A percentile compares a stretch with the other conserved stretches of the same genome.
These are phyloP conservation scores for Boechera retrofracta DNA, from an alignment of 345 rosid genomes.

Conservation along the genomic window DNA sequence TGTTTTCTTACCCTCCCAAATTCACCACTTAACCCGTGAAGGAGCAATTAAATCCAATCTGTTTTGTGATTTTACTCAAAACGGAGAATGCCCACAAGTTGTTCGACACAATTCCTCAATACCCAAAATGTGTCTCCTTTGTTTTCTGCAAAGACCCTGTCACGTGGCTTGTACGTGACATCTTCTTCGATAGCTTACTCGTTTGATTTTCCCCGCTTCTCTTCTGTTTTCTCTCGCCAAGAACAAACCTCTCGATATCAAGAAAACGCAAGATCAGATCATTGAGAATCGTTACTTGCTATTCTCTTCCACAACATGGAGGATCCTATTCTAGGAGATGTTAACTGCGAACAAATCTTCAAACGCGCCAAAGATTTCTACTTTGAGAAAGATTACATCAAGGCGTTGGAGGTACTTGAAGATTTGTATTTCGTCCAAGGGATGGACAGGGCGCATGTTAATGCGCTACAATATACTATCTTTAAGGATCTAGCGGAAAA, in stretches of 20 bases:
- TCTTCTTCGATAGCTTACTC: background rate
- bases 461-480: background rate
- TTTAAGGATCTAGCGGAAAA: background rate
- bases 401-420: conserved; percentile 29
- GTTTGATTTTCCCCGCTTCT: background rate
- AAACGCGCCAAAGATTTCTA: background rate
- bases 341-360: background rate
- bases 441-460: background rate
- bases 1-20: background rate
- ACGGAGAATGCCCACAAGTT: conserved; percentile 6
- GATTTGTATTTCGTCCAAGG: background rate
- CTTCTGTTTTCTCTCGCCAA: background rate
- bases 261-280: conserved; percentile 23
- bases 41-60: background rate
- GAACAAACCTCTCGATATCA: background rate
- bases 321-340: background rate
- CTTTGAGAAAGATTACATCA: background rate
- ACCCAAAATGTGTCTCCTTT: background rate
- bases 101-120: conserved; percentile 16
- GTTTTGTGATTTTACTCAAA: background rate
- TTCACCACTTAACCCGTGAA: background rate
- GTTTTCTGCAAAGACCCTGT: background rate
- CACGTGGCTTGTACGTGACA: conserved; percentile 11
- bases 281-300: background rate
- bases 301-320: background rate